Base-by-base conservation (phyloP, 305 asterid species). In the Rubia peregrina region DNA sequence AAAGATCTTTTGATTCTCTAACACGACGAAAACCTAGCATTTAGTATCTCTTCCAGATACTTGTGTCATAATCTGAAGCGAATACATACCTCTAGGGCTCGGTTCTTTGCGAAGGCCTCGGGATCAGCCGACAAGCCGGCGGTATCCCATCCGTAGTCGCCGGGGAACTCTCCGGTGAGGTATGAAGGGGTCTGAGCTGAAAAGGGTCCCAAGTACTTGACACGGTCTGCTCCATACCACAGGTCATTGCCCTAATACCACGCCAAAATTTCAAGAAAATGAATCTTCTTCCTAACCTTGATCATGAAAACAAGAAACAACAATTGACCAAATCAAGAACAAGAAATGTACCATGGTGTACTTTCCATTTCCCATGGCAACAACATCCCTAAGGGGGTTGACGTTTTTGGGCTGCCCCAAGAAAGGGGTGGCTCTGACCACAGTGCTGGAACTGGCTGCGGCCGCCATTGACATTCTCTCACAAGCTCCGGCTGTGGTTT, bases 131-230 rank as follows among this genome's bases (percentile, higher is more conserved):
- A 91, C 61, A 91, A 70, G 16, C 95, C 95, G 22, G 96, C 96
- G 8, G 97, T 91, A 62, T 90, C 95, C 97, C 96, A 90, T 2
- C 96, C 96, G 17, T 90, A 90, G 79, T 90, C 96, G 44, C 95
- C 92, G 46, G 92, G 95, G 80, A 89, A 91, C 42, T 91, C 97
- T 68, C 96, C 92, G 16, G 80, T 91, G 61, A 91, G 82, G 85
- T 91, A 87, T 0, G 96, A 85, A 6, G 96, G 97, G 70, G 96
- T 88, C 79, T 89, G 94, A 76, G 94, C 96, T 8, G 96, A 89
- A 80, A 90, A 90, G 6, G 97, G 97, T 78, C 97, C 96, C 83
- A 89, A 84, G 85, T 85, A 90, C 82, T 90, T 89, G 24, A 90
- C 86, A 8, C 89, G 85, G 79, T 90, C 94, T 0, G 95, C 90